These are phyloP conservation scores for Bretziella fagacearum DNA, from an alignment of 2,329 filamentous ascomycete species.

Conservation along the genomic window DNA sequence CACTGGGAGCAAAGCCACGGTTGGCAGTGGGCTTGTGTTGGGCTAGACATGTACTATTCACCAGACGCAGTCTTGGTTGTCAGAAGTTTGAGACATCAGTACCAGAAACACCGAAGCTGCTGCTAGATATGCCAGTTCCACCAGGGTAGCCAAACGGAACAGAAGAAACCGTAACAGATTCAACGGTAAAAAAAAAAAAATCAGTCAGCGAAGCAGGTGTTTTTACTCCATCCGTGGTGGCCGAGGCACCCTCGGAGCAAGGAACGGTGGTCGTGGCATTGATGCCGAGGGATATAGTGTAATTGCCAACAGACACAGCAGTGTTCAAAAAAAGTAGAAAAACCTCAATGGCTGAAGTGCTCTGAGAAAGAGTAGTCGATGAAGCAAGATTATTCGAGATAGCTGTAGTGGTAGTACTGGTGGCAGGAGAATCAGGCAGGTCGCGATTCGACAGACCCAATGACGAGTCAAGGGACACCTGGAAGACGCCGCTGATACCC, in stretches of 20 bases:
- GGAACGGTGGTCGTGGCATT: not conserved
- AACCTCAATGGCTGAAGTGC: not conserved
- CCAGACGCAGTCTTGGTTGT: not conserved
- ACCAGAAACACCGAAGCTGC: not conserved
- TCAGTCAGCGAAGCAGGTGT: not conserved
- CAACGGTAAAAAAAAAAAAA: not conserved
- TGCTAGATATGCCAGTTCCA: not conserved
- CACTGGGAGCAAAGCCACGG: not conserved
- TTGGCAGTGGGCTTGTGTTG: not conserved
- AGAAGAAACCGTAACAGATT: not conserved
- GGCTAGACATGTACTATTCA: not conserved
- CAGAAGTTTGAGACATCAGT: not conserved
- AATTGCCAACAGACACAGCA: not conserved
- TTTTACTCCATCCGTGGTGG: not conserved
- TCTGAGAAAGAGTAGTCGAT: not conserved
- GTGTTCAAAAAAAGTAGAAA: not conserved
- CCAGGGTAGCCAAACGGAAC: not conserved
- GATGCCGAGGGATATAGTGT: not conserved
- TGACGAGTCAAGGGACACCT: constrained; percentile 15
- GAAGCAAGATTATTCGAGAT: not conserved
- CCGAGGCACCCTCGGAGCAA: not conserved
- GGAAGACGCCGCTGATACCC: constrained; percentile 15
- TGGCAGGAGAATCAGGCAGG: constrained; percentile 11
- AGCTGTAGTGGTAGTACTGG: not conserved
- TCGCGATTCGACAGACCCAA: constrained; percentile 16